Evolutionary conservation across 768 basidiomycete genomes (phyloP).

Genomic region (Psilocybe cubensis): DNA sequence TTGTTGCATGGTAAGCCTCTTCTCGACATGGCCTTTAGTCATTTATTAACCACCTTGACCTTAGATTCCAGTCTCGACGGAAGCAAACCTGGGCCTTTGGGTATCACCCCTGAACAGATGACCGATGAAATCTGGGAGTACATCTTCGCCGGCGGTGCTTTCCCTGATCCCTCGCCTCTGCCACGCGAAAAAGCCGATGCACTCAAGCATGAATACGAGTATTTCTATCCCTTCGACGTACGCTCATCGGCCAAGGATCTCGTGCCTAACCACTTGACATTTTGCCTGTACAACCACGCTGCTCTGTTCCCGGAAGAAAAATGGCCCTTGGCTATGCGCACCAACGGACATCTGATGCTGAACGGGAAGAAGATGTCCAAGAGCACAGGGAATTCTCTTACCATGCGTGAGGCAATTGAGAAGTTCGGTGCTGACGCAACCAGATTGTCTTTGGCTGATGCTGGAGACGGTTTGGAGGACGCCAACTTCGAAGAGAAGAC

Average conservation of each 20-base stretch:
- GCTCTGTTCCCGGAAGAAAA: conserved; percentile 91
- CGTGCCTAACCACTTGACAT: conserved; percentile 93
- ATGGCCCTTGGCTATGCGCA: conserved; percentile 91
- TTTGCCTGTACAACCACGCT: conserved; percentile 93
- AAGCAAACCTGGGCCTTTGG: conserved; percentile 75
- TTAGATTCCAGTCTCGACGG: conserved; percentile 79
- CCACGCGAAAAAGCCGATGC: conserved; percentile 78
- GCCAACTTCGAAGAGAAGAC: conserved; percentile 99
- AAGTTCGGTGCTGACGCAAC: conserved; percentile 99
- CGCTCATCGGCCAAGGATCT: conserved; percentile 98
- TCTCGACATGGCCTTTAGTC: not conserved
- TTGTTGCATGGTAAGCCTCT: conserved; percentile 80
- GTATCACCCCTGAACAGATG: conserved; percentile 89
- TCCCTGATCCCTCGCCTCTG: conserved; percentile 69
- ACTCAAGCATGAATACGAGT: conserved; percentile 89
- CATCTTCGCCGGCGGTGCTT: conserved; percentile 78
- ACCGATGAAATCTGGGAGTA: conserved; percentile 99
- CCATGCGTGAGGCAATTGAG: conserved; percentile 81
- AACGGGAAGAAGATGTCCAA: conserved; percentile 99
- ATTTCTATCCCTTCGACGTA: conserved; percentile 98
- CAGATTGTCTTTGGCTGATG: conserved; percentile 90
- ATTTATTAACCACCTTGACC: not conserved
- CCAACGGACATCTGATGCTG: conserved; percentile 95
- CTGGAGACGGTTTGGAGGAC: conserved; percentile 96
- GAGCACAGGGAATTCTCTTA: conserved; percentile 94